phyloP scores from a whole-genome alignment of 2,329 filamentous ascomycete species.

The Clonostachys solani region DNA sequence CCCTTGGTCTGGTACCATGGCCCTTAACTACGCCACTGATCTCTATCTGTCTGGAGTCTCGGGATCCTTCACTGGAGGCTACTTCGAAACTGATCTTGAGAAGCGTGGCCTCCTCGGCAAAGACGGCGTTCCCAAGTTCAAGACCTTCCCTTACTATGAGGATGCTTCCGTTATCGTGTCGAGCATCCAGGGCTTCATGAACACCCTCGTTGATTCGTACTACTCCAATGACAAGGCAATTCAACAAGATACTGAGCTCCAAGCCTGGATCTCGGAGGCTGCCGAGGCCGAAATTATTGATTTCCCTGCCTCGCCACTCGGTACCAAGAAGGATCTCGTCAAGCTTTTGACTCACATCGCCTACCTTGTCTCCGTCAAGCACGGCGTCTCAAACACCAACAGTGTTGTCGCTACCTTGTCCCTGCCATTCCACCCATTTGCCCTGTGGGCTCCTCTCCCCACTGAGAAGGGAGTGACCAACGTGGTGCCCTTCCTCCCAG shows the following conservation, averaged over 20 bases:
- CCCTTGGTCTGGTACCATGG: constrained; percentile 4
- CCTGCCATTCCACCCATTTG: constrained; percentile 34
- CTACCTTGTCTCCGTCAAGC: no score
- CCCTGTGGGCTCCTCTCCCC: constrained; percentile 31
- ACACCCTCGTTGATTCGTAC: constrained; percentile 35
- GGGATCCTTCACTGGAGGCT: constrained; percentile 24
- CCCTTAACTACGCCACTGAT: constrained; percentile 16
- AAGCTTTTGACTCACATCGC: no score
- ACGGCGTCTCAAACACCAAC: no score
- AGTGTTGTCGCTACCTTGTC: no score
- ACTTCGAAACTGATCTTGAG: constrained; percentile 29
- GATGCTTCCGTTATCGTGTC: constrained; percentile 29
- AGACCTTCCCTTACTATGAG: constrained; percentile 37
- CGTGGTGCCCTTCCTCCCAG: constrained; percentile 27
- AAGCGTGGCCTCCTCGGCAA: constrained; percentile 32
- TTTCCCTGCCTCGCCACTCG: no score
- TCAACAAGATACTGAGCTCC: constrained; percentile 30
- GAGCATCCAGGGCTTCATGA: constrained; percentile 30
- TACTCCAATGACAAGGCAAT: constrained; percentile 27
- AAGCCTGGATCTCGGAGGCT: constrained; percentile 37
- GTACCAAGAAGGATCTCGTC: no score
- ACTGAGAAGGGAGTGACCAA: constrained; percentile 28
- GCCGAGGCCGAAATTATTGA: constrained; percentile 7
- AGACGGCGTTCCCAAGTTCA: constrained; percentile 25
- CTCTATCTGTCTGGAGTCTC: constrained; percentile 20